A percentile compares a stretch with the other conserved stretches of the same genome.
These are phyloP conservation scores for Ogataea sp. DNA, from an alignment of 805 yeast species.

Conservation along the genomic window DNA sequence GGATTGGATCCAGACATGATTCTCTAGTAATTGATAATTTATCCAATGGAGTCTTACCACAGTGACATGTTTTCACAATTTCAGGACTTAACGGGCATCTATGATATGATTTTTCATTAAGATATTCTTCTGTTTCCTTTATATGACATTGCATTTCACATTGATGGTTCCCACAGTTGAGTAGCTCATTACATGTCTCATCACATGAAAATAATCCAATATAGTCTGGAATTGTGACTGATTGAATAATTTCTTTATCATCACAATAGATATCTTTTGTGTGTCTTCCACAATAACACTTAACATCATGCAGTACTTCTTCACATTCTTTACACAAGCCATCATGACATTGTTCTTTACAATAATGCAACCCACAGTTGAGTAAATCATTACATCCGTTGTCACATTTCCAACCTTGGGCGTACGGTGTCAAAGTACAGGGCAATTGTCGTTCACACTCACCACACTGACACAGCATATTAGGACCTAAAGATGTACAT, in stretches of 20 bases:
- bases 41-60: constrained; percentile 57
- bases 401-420: constrained; percentile 61
- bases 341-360: constrained; percentile 59
- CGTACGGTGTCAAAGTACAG: constrained; percentile 65
- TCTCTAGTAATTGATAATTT: constrained; percentile 33
- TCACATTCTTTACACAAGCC: constrained; percentile 78
- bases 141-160: constrained; percentile 44
- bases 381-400: constrained; percentile 50
- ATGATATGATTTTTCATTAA: constrained; percentile 12
- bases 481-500: constrained; percentile 76
- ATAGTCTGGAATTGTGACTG: constrained; percentile 27
- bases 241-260: constrained; percentile 30
- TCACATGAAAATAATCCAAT: constrained; percentile 46
- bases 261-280: constrained; percentile 34
- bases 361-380: constrained; percentile 68
- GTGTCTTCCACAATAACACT: constrained; percentile 73
- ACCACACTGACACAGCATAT: constrained; percentile 69
- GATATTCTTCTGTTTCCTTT: constrained; percentile 6
- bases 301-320: constrained; percentile 30
- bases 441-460: constrained; percentile 54
- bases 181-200: constrained; percentile 32
- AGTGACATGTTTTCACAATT: constrained; percentile 58
- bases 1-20: constrained; percentile 70
- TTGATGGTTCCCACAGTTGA: constrained; percentile 58
- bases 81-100: constrained; percentile 61